Conservation (phyloP, 2,329 filamentous ascomycete genomes). For the Trematosphaeria pertusa region DNA sequence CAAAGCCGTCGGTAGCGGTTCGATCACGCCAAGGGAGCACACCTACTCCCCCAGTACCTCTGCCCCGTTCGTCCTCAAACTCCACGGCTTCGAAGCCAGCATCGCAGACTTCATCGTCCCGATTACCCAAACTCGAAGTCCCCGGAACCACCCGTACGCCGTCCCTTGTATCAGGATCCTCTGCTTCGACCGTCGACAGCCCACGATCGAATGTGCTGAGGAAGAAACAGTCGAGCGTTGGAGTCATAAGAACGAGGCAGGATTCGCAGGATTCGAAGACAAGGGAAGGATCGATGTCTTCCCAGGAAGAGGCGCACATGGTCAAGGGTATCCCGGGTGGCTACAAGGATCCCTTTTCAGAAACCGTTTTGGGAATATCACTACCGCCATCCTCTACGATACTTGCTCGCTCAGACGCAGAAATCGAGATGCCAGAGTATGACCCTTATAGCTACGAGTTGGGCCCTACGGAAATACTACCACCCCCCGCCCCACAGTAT, state of each 20-base stretch:
- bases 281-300: conserved; percentile 43
- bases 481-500: conserved; percentile 72
- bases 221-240: conserved; percentile 54
- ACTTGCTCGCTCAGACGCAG: conserved; percentile 31
- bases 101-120: conserved; percentile 36
- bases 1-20: conserved; percentile 18
- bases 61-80: conserved; percentile 23
- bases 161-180: conserved; percentile 58
- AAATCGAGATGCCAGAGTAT: conserved; percentile 32
- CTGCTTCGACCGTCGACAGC: conserved; percentile 55
- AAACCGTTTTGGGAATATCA: conserved; percentile 53
- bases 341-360: conserved; percentile 50
- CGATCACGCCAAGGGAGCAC: conserved; percentile 32
- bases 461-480: conserved; percentile 68
- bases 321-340: conserved; percentile 37
- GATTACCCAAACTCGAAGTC: conserved; percentile 46
- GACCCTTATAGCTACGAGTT: conserved; percentile 52
- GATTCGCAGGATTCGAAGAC: conserved; percentile 39
- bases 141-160: conserved; percentile 49
- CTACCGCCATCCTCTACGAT: conserved; percentile 46
- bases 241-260: conserved; percentile 38
- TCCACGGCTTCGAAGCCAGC: conserved; percentile 28
- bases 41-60: conserved; percentile 30
- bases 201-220: conserved; percentile 53
- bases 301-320: conserved; percentile 38